Conservation (phyloP, 2,329 filamentous ascomycete genomes). For the Colletotrichum sojae region DNA sequence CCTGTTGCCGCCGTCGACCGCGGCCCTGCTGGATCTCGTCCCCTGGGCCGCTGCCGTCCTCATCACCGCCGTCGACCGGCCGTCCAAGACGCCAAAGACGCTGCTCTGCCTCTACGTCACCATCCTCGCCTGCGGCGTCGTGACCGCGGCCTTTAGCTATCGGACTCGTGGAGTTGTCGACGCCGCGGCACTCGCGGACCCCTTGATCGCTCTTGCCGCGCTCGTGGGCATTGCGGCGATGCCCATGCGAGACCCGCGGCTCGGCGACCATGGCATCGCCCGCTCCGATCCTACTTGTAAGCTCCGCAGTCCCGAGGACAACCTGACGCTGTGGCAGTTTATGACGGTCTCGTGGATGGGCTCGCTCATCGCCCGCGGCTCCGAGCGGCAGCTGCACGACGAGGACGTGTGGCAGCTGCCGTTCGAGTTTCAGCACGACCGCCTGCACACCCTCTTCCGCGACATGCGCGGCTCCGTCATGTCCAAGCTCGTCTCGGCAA, state of each 20-base stretch:
- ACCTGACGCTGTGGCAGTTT: slow-evolving; percentile 84
- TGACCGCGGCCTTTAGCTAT: slow-evolving; percentile 47
- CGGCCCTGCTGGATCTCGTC: slow-evolving; percentile 51
- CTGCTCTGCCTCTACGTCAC: slow-evolving; percentile 56
- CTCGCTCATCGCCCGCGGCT: slow-evolving; percentile 78
- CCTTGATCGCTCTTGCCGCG: slow-evolving; percentile 44
- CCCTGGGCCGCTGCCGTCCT: slow-evolving; percentile 58
- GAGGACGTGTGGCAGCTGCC: slow-evolving; percentile 86
- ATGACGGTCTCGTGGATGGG: slow-evolving; percentile 88
- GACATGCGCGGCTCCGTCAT: slow-evolving; percentile 81
- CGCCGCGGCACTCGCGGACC: slow-evolving; percentile 45
- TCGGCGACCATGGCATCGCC: slow-evolving; percentile 71
- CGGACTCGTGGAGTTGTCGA: slow-evolving; percentile 41
- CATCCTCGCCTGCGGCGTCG: slow-evolving; percentile 50
- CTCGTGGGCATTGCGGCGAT: slow-evolving; percentile 66
- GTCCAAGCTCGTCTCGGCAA: slow-evolving; percentile 78
- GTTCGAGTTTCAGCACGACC: slow-evolving; percentile 85
- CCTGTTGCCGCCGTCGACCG: slow-evolving; percentile 47
- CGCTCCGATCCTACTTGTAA: slow-evolving; percentile 69
- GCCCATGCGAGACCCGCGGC: slow-evolving; percentile 75
- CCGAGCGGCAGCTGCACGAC: slow-evolving; percentile 76
- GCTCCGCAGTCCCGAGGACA: slow-evolving; percentile 83
- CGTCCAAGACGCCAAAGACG: slow-evolving; percentile 57
- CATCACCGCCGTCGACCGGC: slow-evolving; percentile 55
- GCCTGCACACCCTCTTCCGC: slow-evolving; percentile 81